Evolutionary conservation across 768 basidiomycete genomes (phyloP).

Genomic region (Gyrodon lividus): DNA sequence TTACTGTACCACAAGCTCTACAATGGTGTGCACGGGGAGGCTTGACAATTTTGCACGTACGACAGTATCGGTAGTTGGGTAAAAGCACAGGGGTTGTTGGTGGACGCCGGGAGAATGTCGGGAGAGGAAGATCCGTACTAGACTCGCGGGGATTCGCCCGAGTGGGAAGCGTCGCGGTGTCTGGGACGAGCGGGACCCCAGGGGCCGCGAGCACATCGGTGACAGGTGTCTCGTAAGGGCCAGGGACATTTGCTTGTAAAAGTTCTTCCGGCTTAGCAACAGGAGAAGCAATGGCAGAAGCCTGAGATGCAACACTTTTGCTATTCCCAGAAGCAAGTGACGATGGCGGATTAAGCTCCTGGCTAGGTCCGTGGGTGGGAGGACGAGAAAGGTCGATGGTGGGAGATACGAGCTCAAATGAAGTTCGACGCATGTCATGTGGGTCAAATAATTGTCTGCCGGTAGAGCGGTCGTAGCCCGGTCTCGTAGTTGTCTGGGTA

Average conservation of each 20-base stretch:
- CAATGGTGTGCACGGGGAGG: slow-evolving; percentile 81
- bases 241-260: slow-evolving; percentile 16
- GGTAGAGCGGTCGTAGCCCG: slow-evolving; percentile 17
- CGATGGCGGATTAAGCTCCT: slow-evolving; percentile 14
- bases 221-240: slow-evolving; percentile 20
- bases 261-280: slow-evolving; percentile 10
- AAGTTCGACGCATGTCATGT: slow-evolving; percentile 26
- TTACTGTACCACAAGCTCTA: slow-evolving; percentile 75
- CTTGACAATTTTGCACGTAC: slow-evolving; percentile 61
- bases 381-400: slow-evolving; percentile 7
- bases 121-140: slow-evolving; percentile 9
- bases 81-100: slow-evolving; percentile 47
- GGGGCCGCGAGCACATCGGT: slow-evolving; percentile 5
- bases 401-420: slow-evolving; percentile 28
- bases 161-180: slow-evolving; percentile 6
- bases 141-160: slow-evolving; percentile 11
- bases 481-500: slow-evolving; percentile 20
- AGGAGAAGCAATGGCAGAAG: slow-evolving; percentile 11
- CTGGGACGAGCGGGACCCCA: slow-evolving; percentile 8
- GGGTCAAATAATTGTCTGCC: slow-evolving; percentile 18
- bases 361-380: slow-evolving; percentile 15
- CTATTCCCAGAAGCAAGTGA: slow-evolving; percentile 25
- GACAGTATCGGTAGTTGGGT: slow-evolving; percentile 69
- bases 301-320: slow-evolving; percentile 9
- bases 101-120: slow-evolving; percentile 31